Evolutionary conservation across 2,329 filamentous ascomycete genomes (phyloP), one percentile per base, ranked within the genome.

Genomic region (Delphinella strobiligena): DNA sequence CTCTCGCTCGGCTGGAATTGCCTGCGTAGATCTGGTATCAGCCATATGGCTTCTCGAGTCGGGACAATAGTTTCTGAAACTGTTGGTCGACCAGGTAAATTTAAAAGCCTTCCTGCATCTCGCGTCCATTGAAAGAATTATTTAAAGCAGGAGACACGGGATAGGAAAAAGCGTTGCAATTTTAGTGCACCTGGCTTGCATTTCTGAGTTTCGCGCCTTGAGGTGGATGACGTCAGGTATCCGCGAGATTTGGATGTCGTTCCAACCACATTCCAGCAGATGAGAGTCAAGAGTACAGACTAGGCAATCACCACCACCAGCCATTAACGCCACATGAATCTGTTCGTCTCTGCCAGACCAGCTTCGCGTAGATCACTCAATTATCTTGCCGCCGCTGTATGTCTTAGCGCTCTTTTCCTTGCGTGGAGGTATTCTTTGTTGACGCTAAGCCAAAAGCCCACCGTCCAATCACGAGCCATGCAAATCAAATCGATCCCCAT

Each of bases 401-500:
- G 29, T 37, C 32, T 32, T 30, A 30, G 19, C 27, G 3, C 18
- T 33, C 12, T 41, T 27, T 27, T 36, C 32, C 2, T 41, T 36
- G 27, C 30, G 32, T 37, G 33, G 39, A 37, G 22, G 12, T 12
- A 27, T 12, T 12, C 12, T 12, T 27, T 19, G 14, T 38, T 43
- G 41, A 43, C 40, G 15, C 36, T 36, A n/a, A 17, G 11, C 33
- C 36, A 24, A 31, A 31, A 43, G 41, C 41, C 36, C n/a, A n/a
- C n/a, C 29, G 33, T 16, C 31, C 18, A 24, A 16, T 31, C 41
- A 17, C 36, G 41, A 24, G 64, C 65, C 49, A 91, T 91, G 84
- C 82, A 89, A 74, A 81, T 89, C 65, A 75, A 84, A 63, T 82
- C 82, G 50, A 89, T 91, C 63, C 82, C 83, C 42, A 89, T 91